Evolutionary conservation across 805 yeast species (phyloP).

Genomic region (Candida germanica): DNA sequence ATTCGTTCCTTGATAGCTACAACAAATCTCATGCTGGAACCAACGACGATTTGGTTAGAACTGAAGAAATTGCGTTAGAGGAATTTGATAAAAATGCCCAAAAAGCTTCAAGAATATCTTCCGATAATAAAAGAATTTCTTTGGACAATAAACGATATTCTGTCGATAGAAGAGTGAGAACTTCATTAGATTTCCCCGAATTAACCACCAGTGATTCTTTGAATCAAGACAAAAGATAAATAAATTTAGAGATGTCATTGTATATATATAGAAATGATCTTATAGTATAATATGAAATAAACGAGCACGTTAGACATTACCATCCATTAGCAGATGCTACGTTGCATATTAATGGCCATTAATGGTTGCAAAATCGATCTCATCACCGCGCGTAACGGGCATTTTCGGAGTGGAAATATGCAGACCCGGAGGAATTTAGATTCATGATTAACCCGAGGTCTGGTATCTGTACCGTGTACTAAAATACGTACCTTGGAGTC

Average conservation of each 20-base stretch:
- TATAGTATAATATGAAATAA: no score
- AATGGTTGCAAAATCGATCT: no score
- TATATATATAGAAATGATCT: no score
- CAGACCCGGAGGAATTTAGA: no score
- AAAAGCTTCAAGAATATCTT: slow-evolving; percentile 22
- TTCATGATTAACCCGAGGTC: no score
- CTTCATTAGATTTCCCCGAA: slow-evolving; percentile 15
- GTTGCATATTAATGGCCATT: no score
- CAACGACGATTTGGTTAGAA: slow-evolving; percentile 34
- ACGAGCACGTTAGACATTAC: no score
- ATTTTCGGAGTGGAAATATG: background rate
- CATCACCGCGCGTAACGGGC: background rate
- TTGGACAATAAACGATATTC: slow-evolving; percentile 9
- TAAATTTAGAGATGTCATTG: no score
- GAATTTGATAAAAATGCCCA: slow-evolving; percentile 27
- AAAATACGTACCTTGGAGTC: no score
- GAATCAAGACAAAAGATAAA: background rate
- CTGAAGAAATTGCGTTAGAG: slow-evolving; percentile 53
- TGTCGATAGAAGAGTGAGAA: slow-evolving; percentile 6
- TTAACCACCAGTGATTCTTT: slow-evolving; percentile 13
- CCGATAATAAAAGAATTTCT: slow-evolving; percentile 11
- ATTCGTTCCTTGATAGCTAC: slow-evolving; percentile 32
- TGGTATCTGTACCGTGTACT: no score
- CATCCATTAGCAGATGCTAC: no score
- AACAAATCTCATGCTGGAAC: slow-evolving; percentile 23